A percentile compares a stretch with the other conserved stretches of the same genome.
Conservation (phyloP, 2,329 filamentous ascomycete species). For the Dryadomyces quercus-mongolicae region DNA sequence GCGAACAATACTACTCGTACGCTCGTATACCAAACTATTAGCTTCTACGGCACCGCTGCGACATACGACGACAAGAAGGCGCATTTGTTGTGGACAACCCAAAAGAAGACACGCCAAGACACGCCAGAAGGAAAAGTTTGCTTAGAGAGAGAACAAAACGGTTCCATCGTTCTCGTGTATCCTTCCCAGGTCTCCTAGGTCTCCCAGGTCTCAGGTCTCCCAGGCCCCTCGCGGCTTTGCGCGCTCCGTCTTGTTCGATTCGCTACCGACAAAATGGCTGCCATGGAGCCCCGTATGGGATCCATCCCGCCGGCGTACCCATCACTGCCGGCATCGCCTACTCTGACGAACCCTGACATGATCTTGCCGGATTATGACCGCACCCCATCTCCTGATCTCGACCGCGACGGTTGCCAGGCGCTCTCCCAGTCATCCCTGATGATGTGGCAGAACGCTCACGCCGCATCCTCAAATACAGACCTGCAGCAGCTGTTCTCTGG, state of each 20-base stretch:
- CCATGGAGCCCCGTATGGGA: conserved; percentile 15
- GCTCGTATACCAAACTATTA: neutral
- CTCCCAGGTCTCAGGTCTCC: no score
- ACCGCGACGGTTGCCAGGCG: conserved; percentile 26
- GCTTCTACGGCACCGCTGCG: neutral
- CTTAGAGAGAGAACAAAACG: no score
- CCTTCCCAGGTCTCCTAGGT: no score
- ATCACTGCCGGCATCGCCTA: conserved; percentile 59
- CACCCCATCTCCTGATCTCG: conserved; percentile 37
- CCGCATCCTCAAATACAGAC: conserved; percentile 18
- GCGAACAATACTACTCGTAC: neutral
- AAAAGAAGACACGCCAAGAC: no score
- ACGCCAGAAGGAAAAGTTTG: no score
- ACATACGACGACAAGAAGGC: neutral
- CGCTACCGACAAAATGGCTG: conserved; percentile 5
- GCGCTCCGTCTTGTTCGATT: neutral
- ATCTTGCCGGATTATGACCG: conserved; percentile 68
- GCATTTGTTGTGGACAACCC: no score
- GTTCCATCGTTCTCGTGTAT: neutral
- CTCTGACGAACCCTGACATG: conserved; percentile 88
- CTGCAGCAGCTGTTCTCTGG: conserved; percentile 32
- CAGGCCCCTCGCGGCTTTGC: neutral
- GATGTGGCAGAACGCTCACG: conserved; percentile 38
- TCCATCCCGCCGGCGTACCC: conserved; percentile 26
- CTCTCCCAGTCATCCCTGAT: conserved; percentile 34